phyloP scores from a whole-genome alignment of 2,329 filamentous ascomycete species.

The Fusarium bactridioides region DNA sequence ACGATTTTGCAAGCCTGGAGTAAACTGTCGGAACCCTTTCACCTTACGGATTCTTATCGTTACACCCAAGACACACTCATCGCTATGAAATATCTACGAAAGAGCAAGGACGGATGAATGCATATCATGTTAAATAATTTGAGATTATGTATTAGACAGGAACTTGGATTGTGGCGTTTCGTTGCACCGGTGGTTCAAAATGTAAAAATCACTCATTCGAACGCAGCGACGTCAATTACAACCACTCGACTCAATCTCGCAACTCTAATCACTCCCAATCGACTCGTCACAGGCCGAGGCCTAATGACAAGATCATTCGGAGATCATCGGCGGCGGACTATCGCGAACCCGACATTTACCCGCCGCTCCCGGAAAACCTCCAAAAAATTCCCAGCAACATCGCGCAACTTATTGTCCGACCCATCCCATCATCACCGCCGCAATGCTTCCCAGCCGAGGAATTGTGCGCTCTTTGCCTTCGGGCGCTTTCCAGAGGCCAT shows the following conservation, averaged over 20 bases:
- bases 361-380: constrained; percentile 38
- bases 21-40: constrained; percentile 44
- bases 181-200: constrained; percentile 19
- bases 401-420: constrained; percentile 24
- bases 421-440: constrained; percentile 39
- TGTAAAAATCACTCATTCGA: constrained; percentile 35
- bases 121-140: constrained; percentile 37
- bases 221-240: not conserved
- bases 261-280: not conserved
- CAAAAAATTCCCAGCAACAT: constrained; percentile 42
- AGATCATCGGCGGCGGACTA: constrained; percentile 19
- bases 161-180: constrained; percentile 25
- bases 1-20: constrained; percentile 75
- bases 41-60: not conserved
- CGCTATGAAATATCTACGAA: not conserved
- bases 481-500: constrained; percentile 43
- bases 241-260: not conserved
- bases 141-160: constrained; percentile 38
- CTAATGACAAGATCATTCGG: constrained; percentile 17
- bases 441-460: constrained; percentile 57
- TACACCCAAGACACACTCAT: not conserved
- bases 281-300: constrained; percentile 15
- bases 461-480: constrained; percentile 51
- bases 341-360: constrained; percentile 47
- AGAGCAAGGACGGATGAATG: constrained; percentile 20